phyloP scores from a whole-genome alignment of 1,284 basidiomycete species.

The Fomitopsis betulina region DNA sequence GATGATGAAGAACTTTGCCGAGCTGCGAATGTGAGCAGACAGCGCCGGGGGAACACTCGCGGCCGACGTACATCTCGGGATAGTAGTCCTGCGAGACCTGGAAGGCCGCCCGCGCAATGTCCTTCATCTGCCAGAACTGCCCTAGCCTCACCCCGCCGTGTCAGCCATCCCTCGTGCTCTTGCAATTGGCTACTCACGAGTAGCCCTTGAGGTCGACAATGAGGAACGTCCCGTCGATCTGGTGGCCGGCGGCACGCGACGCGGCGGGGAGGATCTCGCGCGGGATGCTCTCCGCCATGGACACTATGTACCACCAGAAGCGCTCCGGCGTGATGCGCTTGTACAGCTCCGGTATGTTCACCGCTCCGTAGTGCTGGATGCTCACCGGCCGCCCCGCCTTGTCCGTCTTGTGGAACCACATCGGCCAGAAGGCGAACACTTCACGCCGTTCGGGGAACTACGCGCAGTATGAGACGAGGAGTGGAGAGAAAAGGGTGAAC shows the following conservation, averaged over 20 bases:
- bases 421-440: conserved; percentile 69
- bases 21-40: conserved; percentile 31
- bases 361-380: conserved; percentile 56
- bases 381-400: conserved; percentile 70
- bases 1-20: conserved; percentile 64
- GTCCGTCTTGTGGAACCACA: conserved; percentile 73
- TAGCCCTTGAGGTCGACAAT: conserved; percentile 68
- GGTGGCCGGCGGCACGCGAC: conserved; percentile 43
- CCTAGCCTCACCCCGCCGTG: conserved; percentile 30
- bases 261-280: conserved; percentile 65
- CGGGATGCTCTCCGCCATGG: conserved; percentile 57
- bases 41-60: not conserved
- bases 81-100: conserved; percentile 74
- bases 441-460: conserved; percentile 66
- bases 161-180: not conserved
- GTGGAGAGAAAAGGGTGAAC: conserved; percentile 17
- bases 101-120: conserved; percentile 53
- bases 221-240: conserved; percentile 49
- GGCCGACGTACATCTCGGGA: conserved; percentile 57
- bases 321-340: conserved; percentile 54
- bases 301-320: conserved; percentile 59
- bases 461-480: not conserved
- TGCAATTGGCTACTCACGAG: conserved; percentile 12
- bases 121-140: conserved; percentile 74
- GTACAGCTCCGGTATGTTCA: conserved; percentile 59